Evolutionary conservation across 768 basidiomycete genomes (phyloP), one percentile per base, ranked within the genome.

Genomic region (Psilocybe tampanensis): DNA sequence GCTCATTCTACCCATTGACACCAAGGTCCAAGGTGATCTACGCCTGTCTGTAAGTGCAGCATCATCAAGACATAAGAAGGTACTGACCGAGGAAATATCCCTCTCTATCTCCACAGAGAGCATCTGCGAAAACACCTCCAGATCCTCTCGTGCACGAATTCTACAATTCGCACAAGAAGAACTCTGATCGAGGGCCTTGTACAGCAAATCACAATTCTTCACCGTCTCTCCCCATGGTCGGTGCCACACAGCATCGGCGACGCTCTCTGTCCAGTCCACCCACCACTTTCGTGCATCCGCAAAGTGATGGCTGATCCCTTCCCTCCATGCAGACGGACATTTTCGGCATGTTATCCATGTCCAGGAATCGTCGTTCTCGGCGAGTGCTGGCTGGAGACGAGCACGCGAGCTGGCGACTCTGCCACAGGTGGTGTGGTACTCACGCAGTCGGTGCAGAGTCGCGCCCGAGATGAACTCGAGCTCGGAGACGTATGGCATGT

Each of bases 401-500:
- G 58, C 66, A 29, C 66, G 66, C 19, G 66, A 70, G 44, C 62
- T 65, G 11, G 73, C 75, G 6, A 70, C 69, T 43, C 71, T 67
- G 7, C 74, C 76, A 58, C 79, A 79, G 29, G 66, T 54, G 34
- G 68, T 65, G 60, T 78, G 77, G 59, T 80, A 81, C 32, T 73
- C 68, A 44, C 76, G 72, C 33, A 81, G 68, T 23, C 73, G 74
- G 65, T 74, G 70, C 54, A 76, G 72, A 32, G 70, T 72, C 11
- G 72, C 76, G 5, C 72, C 78, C 1, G 74, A 70, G 55, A 81
- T 76, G 43, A 71, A 68, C 54, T 73, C 74, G 19, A 81, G 69
- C 59, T 80, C 79, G 17, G 71, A 59, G n/a, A 70, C 58, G 50
- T 66, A 69, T 1, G 68, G 54, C 0, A 54, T 58, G 18, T 68